Base-by-base conservation (phyloP, 345 rosid genomes). In the Erysimum cheiranthoides region DNA sequence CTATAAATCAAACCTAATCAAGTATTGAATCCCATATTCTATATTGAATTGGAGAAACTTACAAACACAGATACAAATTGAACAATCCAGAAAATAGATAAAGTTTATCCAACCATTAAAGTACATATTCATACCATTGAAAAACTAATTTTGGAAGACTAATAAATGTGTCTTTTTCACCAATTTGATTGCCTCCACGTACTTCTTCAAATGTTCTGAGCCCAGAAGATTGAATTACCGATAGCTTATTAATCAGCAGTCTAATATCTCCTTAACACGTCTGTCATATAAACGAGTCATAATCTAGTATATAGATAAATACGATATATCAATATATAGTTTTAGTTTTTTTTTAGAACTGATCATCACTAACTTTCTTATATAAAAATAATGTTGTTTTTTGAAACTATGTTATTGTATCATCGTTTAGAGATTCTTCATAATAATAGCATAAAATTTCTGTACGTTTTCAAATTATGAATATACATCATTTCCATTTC, bases 221-320 rank as follows among this genome's bases (percentile, higher is more conserved):
- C 53, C 11, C 25, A 32, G 17, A 31, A 40, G 47, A 43, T 34
- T 58, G 25, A 4, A 35, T 12, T 14, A n/a, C 51, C 8, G 3
- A 21, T 45, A 6, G 35, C 49, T 39, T 42, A 50, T 63, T 81
- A 87, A 59, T 87, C 89, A 0, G 92, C 90, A 0, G 90, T 90
- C 96, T 90, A 88, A 80, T 89, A 85, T 77, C 61, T 88, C 92
- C 69, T 89, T 77, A 17, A 89, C 92, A 58, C 87, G 76, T 43
- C 88, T 67, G 70, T 86, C 88, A 77, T 90, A 88, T 54, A n/a
- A n/a, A n/a, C n/a, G n/a, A n/a, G n/a, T n/a, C n/a, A n/a, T n/a
- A n/a, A n/a, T n/a, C n/a, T n/a, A n/a, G n/a, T n/a, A n/a, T n/a
- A n/a, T n/a, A n/a, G n/a, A n/a, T n/a, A n/a, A n/a, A n/a, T n/a